phyloP scores from a whole-genome alignment of 441 rosid species.

The Geranium incanum region DNA sequence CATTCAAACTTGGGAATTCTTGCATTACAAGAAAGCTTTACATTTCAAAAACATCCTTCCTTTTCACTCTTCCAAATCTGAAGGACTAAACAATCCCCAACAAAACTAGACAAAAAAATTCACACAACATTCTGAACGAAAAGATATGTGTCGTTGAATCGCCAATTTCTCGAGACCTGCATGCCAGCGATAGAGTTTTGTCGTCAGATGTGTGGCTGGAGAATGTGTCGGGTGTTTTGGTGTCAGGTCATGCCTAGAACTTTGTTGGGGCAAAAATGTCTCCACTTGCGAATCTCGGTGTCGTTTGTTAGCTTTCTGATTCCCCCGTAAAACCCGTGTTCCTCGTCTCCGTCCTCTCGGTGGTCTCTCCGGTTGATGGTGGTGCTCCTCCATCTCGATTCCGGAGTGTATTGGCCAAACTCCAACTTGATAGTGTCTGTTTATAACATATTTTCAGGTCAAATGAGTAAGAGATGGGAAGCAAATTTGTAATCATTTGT shows the following conservation, averaged over 20 bases:
- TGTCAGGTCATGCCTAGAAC: neutral
- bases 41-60: neutral
- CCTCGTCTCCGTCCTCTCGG: neutral
- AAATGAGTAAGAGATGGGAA: neutral
- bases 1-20: neutral
- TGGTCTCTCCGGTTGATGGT: neutral
- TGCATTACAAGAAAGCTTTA: neutral
- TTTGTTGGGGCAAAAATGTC: neutral
- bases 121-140: neutral
- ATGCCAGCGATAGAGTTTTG: neutral
- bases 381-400: conserved; percentile 3
- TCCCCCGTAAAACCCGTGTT: neutral
- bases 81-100: neutral
- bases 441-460: neutral
- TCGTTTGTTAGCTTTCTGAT: neutral
- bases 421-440: neutral
- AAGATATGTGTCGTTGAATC: neutral
- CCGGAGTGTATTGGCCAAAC: neutral
- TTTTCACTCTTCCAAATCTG: no score
- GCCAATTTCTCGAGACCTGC: neutral
- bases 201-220: neutral
- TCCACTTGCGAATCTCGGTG: neutral
- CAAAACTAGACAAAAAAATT: neutral
- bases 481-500: neutral
- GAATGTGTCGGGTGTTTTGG: neutral